Base-by-base conservation (phyloP, 768 basidiomycete genomes). In the Naganishia onofrii region DNA sequence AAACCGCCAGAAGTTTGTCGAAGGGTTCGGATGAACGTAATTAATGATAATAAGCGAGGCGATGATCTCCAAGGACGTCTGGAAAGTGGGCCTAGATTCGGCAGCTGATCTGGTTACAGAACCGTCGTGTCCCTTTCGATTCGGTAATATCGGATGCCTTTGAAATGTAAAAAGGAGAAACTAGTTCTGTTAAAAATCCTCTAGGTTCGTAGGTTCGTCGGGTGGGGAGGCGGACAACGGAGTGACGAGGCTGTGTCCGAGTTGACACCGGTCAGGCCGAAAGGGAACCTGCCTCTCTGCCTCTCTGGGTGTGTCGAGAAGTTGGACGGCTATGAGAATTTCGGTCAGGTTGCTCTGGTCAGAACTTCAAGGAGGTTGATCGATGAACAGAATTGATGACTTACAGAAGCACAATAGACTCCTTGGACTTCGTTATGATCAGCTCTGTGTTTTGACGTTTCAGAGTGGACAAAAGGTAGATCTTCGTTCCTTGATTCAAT, bases 1-100 rank as follows among this genome's bases (percentile, higher is more conserved):
- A 44, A 44, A 63, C 26, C 23, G 28, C 17, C 36, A 63, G 60
- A 63, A 63, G 60, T 8, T 42, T 29, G 42, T 46, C 38, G 60
- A 63, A 63, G 60, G 38, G 38, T 44, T 63, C 60, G 60, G 42
- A 63, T 36, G 36, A 42, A 63, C 31, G 34, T 36, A 32, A 36
- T 34, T 7, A 23, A n/a, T 58, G 31, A 23, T 34, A 57, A 10
- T 7, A 7, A 38, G n/a, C n/a, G 34, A 28, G 15, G 57, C 34
- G 57, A 58, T 58, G 52, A 23, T 29, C 17, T 23, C 52, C n/a
- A 23, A 53, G n/a, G 52, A 23, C 34, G 12, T 54, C 15, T n/a
- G n/a, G n/a, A 54, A 54, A 8, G 28, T 34, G 32, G 57, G 60
- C 38, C 60, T 29, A 44, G 60, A 44, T 10, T 26, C 36, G 60